Evolutionary conservation across 345 rosid species (phyloP).

Genomic region (Bruguiera sexangula): DNA sequence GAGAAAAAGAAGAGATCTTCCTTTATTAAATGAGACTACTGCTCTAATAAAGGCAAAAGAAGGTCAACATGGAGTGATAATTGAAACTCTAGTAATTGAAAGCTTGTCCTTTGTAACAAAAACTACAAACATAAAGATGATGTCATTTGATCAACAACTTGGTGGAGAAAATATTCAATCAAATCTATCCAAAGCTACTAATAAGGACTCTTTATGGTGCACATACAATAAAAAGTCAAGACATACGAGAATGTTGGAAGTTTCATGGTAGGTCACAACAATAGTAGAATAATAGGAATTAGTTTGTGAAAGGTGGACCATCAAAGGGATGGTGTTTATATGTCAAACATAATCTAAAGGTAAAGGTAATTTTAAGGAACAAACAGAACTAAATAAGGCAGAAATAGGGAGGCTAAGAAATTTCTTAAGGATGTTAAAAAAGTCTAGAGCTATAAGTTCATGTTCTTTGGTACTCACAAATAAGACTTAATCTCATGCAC

Average conservation of each 20-base stretch:
- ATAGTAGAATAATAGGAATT: no score
- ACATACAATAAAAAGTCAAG: background rate
- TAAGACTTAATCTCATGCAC: no score
- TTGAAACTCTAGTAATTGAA: no score
- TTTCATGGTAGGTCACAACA: background rate
- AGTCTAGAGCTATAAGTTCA: background rate
- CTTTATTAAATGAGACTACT: conserved; percentile 47
- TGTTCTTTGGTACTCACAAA: no score
- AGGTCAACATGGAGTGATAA: no score
- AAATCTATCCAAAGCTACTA: background rate
- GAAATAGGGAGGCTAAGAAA: background rate
- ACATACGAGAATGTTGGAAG: background rate
- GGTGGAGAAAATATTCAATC: no score
- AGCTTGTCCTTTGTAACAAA: no score
- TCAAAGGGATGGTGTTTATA: background rate
- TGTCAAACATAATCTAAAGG: no score
- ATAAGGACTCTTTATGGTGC: background rate
- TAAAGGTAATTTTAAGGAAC: no score
- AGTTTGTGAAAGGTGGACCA: background rate
- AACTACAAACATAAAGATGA: no score
- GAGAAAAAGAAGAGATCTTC: background rate
- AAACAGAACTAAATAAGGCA: background rate
- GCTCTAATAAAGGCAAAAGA: conserved; percentile 50
- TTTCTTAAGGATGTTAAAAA: background rate
- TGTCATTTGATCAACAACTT: no score